These are phyloP conservation scores for Fusarium burgessii DNA, from an alignment of 2,329 filamentous ascomycete genomes.

Conservation along the genomic window DNA sequence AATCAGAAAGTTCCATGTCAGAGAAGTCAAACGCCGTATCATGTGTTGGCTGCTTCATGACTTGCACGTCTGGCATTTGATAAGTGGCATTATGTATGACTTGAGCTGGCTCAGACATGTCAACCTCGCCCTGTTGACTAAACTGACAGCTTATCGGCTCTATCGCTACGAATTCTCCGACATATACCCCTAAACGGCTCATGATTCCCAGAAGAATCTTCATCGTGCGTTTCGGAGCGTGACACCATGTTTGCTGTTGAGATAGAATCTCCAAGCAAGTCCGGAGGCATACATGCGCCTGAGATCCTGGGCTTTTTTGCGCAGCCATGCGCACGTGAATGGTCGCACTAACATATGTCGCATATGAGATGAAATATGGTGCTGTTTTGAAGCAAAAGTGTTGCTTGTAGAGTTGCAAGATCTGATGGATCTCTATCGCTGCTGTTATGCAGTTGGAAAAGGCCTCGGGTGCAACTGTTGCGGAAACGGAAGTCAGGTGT, in stretches of 20 bases:
- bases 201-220: slow-evolving; percentile 24
- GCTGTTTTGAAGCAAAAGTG: slow-evolving; percentile 58
- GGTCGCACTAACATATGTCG: slow-evolving; percentile 64
- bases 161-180: not conserved
- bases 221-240: slow-evolving; percentile 19
- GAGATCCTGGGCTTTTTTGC: slow-evolving; percentile 53
- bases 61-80: accelerated
- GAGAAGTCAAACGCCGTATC: not conserved
- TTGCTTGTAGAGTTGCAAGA: slow-evolving; percentile 57
- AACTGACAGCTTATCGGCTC: not conserved
- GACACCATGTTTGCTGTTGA: slow-evolving; percentile 56
- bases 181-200: not conserved
- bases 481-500: slow-evolving; percentile 56
- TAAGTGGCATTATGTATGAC: accelerated
- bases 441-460: slow-evolving; percentile 58
- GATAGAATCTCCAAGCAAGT: slow-evolving; percentile 58
- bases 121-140: accelerated
- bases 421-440: slow-evolving; percentile 56
- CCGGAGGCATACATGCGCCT: slow-evolving; percentile 54
- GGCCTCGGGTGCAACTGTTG: slow-evolving; percentile 54
- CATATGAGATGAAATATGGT: slow-evolving; percentile 65
- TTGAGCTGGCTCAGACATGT: accelerated
- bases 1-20: not conserved
- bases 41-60: not conserved
- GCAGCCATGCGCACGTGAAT: slow-evolving; percentile 64